Base-by-base conservation (phyloP, 331 rosid species). In the Saraca asoca region DNA sequence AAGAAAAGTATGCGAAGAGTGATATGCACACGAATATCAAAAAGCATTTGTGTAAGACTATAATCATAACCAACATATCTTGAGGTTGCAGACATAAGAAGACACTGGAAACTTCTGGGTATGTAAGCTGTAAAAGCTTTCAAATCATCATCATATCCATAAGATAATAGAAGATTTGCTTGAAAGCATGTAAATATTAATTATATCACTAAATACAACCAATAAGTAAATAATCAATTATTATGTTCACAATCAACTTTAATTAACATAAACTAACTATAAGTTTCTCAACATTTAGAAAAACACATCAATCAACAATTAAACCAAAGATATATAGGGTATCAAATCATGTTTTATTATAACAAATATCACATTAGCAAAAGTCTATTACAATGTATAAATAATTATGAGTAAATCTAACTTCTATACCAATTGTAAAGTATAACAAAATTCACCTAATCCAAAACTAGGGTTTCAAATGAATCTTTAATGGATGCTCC, bases 101-200 rank as follows among this genome's bases (percentile, higher is more conserved):
- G 85, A 68, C 92, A 93, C 67, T 93, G 98, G 76, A 97, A 93
- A 62, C 83, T 71, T 75, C 91, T 83, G 41, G 97, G 98, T 54
- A 88, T 55, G 24, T 93, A 88, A 73, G 91, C 80, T 56, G 90
- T 74, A 62, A 93, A 71, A 67, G 95, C 84, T 81, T 90, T 90
- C 74, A 93, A 78, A 68, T 93, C 98, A 64, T 81, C 79, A 80
- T 93, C 97, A 55, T 90, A 90, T 41, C 98, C 98, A 44, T 81
- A 88, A 55, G 98, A 93, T 75, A 93, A 69, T 39, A 93, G 77
- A 79, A 93, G 96, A 86, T 93, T 97, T 52, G 98, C 98, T 97
- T 90, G 95, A 53, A 78, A 87, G 57, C 55, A 81, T 72, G 58
- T 39, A 41, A 24, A 24, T 24, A 24, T 24, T 38, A 58, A 66